Conservation (phyloP, 2,329 filamentous ascomycete species). For the Blastomyces percursus region DNA sequence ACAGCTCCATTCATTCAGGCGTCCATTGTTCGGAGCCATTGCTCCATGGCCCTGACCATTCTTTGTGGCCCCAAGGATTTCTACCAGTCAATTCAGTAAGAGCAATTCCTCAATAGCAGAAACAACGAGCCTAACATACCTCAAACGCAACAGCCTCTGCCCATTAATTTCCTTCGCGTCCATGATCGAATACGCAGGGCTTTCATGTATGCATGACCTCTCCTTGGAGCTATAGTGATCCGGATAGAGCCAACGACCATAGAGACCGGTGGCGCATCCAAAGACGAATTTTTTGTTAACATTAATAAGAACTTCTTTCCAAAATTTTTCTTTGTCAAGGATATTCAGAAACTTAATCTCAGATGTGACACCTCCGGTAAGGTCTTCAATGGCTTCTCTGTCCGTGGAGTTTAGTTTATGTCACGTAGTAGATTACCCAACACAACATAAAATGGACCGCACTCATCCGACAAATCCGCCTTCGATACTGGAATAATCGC, state of each 20-base stretch:
- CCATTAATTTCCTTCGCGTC: conserved; percentile 51
- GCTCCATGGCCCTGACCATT: conserved; percentile 73
- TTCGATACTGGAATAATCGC: conserved; percentile 63
- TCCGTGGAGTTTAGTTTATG: conserved; percentile 10
- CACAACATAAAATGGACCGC: not conserved
- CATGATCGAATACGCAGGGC: conserved; percentile 50
- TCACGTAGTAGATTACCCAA: not conserved
- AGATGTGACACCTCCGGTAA: conserved; percentile 43
- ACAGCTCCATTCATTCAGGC: conserved; percentile 60
- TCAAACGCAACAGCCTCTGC: conserved; percentile 52
- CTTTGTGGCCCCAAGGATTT: conserved; percentile 71
- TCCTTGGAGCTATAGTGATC: conserved; percentile 27
- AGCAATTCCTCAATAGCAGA: not conserved
- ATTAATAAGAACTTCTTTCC: conserved; percentile 67
- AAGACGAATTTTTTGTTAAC: conserved; percentile 65
- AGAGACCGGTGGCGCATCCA: conserved; percentile 37
- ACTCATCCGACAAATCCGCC: conserved; percentile 57
- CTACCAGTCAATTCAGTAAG: conserved; percentile 26
- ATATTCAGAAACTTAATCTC: conserved; percentile 38
- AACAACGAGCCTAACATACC: conserved; percentile 26
- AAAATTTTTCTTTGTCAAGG: conserved; percentile 63
- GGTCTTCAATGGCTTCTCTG: conserved; percentile 47
- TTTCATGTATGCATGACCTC: conserved; percentile 34
- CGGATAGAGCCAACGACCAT: conserved; percentile 35
- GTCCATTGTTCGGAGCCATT: conserved; percentile 82